Conservation (phyloP, 345 rosid genomes). For the Pistacia vera region DNA sequence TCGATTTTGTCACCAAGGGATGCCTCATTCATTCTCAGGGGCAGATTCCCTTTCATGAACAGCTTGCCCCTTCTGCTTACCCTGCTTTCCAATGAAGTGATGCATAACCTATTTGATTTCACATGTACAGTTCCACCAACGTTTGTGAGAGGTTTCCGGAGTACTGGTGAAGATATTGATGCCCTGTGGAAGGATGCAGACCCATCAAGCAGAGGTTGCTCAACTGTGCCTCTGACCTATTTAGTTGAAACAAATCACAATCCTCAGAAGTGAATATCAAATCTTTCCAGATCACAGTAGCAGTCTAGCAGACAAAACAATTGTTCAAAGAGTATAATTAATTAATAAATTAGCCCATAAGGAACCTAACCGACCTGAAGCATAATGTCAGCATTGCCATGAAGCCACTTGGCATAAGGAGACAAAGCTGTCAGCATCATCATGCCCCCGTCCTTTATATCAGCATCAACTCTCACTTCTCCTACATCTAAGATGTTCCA, state of each 20-base stretch:
- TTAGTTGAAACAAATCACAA: constrained; percentile 26
- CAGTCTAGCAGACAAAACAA: background rate
- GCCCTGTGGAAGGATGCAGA: constrained; percentile 93
- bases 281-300: background rate
- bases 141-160: constrained; percentile 87
- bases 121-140: constrained; percentile 85
- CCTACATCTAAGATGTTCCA: constrained; percentile 94
- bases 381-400: constrained; percentile 88
- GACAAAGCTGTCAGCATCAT: constrained; percentile 90
- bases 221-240: constrained; percentile 97
- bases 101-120: constrained; percentile 84
- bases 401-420: constrained; percentile 90
- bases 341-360: background rate
- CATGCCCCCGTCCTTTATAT: constrained; percentile 98
- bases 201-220: constrained; percentile 87
- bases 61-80: constrained; percentile 93
- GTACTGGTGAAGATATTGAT: constrained; percentile 85
- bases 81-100: constrained; percentile 79
- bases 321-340: background rate
- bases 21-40: constrained; percentile 83
- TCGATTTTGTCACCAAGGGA: constrained; percentile 73
- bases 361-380: constrained; percentile 64
- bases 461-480: constrained; percentile 94
- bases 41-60: constrained; percentile 80
- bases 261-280: constrained; percentile 3